Evolutionary conservation across 1,284 basidiomycete species (phyloP).

Genomic region (Cryptococcus hybrid): DNA sequence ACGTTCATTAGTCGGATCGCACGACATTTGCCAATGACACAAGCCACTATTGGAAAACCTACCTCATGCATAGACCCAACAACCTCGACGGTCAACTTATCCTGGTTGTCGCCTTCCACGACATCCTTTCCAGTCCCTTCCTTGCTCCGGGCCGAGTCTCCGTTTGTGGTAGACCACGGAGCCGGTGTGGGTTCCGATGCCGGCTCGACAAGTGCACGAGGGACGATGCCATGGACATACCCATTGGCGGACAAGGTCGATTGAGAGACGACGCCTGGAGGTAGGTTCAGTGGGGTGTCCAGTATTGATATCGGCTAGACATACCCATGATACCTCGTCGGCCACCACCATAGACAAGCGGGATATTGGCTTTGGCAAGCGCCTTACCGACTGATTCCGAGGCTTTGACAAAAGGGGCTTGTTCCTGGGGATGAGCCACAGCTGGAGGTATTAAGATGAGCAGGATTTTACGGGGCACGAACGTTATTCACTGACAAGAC

Average conservation of each 20-base stretch:
- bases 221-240: constrained; percentile 75
- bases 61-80: constrained; percentile 85
- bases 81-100: constrained; percentile 50
- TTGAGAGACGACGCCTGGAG: constrained; percentile 63
- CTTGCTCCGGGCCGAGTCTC: constrained; percentile 20
- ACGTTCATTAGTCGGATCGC: constrained; percentile 2
- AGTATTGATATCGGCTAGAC: constrained; percentile 1
- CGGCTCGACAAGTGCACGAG: constrained; percentile 57
- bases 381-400: constrained; percentile 73
- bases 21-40: no score
- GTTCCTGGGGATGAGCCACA: constrained; percentile 56
- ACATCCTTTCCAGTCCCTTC: constrained; percentile 42
- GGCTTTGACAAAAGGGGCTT: constrained; percentile 56
- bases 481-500: constrained; percentile 30
- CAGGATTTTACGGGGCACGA: background rate
- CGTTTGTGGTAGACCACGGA: constrained; percentile 5
- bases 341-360: constrained; percentile 85
- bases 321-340: constrained; percentile 75
- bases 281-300: background rate
- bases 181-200: constrained; percentile 34
- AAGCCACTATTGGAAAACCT: constrained; percentile 8
- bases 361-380: constrained; percentile 62
- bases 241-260: constrained; percentile 68
- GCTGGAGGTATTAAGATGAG: background rate
- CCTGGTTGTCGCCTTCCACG: constrained; percentile 50